These are phyloP conservation scores for Rubia balearica DNA, from an alignment of 305 asterid genomes.

Conservation along the genomic window DNA sequence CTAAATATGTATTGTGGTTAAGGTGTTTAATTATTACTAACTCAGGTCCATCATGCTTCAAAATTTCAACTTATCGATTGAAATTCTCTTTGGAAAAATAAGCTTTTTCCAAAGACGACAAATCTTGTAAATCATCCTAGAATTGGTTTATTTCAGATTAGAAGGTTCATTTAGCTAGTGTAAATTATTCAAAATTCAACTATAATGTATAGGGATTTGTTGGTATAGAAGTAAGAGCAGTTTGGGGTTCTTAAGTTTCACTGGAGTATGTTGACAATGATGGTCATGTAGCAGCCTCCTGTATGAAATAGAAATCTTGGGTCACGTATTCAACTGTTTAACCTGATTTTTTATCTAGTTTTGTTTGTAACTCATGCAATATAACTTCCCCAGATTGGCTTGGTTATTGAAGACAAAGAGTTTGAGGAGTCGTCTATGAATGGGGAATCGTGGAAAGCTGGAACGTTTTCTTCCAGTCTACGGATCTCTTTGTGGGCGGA, in stretches of 20 bases:
- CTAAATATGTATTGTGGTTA: neutral
- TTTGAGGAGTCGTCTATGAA: constrained; percentile 74
- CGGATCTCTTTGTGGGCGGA: constrained; percentile 87
- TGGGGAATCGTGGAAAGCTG: constrained; percentile 82
- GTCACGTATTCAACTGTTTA: neutral
- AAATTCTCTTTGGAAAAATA: neutral
- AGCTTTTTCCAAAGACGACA: neutral
- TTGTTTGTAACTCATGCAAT: neutral
- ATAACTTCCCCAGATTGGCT: constrained; percentile 55
- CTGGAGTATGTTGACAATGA: neutral
- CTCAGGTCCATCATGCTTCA: neutral
- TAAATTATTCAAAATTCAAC: neutral
- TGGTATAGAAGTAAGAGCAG: neutral
- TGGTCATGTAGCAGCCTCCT: neutral
- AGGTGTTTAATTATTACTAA: neutral
- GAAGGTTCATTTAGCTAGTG: neutral
- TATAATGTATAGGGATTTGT: neutral
- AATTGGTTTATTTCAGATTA: neutral
- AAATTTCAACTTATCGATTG: neutral
- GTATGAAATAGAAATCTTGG: neutral
- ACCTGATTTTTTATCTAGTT: no score
- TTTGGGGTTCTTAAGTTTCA: neutral
- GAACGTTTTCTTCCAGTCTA: constrained; percentile 66
- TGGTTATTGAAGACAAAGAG: constrained; percentile 72
- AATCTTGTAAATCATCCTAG: neutral